These are phyloP conservation scores for Candida germanica DNA, from an alignment of 805 yeast species.

Conservation along the genomic window DNA sequence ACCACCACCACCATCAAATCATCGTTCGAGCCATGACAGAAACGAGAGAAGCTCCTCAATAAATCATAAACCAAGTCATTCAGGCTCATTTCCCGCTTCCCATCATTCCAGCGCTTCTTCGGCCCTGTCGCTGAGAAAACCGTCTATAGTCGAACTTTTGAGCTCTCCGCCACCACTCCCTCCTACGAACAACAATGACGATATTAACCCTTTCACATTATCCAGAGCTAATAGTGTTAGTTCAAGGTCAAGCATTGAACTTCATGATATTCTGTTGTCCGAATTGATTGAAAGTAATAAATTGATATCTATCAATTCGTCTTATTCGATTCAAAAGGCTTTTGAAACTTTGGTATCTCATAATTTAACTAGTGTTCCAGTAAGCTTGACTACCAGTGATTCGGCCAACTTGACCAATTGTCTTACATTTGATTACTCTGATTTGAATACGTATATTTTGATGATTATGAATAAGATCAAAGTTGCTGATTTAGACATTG, in stretches of 20 bases:
- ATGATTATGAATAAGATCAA: conserved; percentile 73
- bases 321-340: conserved; percentile 80
- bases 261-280: conserved; percentile 69
- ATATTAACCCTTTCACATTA: conserved; percentile 36
- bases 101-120: conserved; percentile 1
- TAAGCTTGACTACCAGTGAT: conserved; percentile 35
- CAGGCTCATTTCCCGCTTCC: too few relatives aligned
- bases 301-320: conserved; percentile 64
- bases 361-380: conserved; percentile 85
- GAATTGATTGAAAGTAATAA: conserved; percentile 79
- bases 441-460: conserved; percentile 80
- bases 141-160: conserved; percentile 71
- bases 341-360: conserved; percentile 72
- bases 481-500: conserved; percentile 31
- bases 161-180: conserved; percentile 74
- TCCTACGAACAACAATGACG: conserved; percentile 33
- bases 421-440: conserved; percentile 87
- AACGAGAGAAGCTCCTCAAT: not conserved
- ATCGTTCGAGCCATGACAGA: not conserved
- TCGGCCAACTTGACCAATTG: conserved; percentile 50
- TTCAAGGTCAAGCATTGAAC: conserved; percentile 40
- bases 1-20: not conserved
- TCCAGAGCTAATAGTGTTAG: conserved; percentile 34
- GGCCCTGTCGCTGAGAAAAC: conserved; percentile 34
- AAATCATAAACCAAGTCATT: conserved; percentile 2